Evolutionary conservation across 2,329 filamentous ascomycete genomes (phyloP).

Genomic region (Diaporthe capsici): DNA sequence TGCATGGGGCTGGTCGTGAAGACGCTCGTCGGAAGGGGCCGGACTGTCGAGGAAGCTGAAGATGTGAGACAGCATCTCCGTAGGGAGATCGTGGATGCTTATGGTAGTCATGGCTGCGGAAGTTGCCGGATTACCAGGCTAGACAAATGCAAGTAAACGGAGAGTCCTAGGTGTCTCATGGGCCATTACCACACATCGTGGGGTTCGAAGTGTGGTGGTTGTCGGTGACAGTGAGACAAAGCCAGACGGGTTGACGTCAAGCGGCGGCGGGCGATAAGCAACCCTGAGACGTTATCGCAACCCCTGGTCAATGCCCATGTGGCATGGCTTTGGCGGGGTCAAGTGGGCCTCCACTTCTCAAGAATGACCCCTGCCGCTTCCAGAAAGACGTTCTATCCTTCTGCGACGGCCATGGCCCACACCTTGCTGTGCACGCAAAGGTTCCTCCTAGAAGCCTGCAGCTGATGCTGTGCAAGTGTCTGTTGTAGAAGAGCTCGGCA

Average conservation of each 20-base stretch:
- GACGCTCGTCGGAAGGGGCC: conserved; percentile 62
- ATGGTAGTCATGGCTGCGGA: background rate
- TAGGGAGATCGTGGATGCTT: conserved; percentile 63
- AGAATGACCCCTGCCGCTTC: background rate
- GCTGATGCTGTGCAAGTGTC: background rate
- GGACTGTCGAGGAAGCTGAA: conserved; percentile 66
- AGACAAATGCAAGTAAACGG: conserved; percentile 12
- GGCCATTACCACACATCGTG: background rate
- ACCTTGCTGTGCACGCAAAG: background rate
- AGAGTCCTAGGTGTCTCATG: background rate
- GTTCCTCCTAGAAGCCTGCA: background rate
- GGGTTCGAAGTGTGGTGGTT: background rate
- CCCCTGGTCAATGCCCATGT: conserved; percentile 11
- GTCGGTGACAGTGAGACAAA: background rate
- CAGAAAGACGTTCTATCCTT: background rate
- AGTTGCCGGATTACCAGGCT: background rate
- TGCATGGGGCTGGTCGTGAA: conserved; percentile 65
- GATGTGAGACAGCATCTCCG: conserved; percentile 72
- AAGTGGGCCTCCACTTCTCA: background rate
- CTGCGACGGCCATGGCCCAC: background rate
- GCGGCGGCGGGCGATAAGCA: background rate
- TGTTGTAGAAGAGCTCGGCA: background rate
- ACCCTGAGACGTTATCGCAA: conserved; percentile 19
- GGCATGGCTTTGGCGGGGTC: background rate
- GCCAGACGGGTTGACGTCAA: conserved; percentile 20